A percentile compares a stretch with the other conserved stretches of the same genome.
phyloP scores from a whole-genome alignment of 2,329 filamentous ascomycete genomes.

The Chaetomium strumarium region DNA sequence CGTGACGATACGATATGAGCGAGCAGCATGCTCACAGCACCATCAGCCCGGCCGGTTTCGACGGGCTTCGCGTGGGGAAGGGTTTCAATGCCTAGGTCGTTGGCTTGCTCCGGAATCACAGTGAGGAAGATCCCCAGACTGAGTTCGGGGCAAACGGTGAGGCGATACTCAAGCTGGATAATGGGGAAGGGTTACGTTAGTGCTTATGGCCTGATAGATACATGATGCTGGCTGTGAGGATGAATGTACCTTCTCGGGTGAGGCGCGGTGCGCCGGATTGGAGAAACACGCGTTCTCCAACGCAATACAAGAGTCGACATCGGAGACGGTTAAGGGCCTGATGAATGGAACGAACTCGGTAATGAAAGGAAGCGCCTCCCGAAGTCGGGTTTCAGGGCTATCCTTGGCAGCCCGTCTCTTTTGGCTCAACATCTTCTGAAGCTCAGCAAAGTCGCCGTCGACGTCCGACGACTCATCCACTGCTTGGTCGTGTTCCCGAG shows the following conservation, averaged over 20 bases:
- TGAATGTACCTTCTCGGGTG: conserved; percentile 46
- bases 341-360: conserved; percentile 61
- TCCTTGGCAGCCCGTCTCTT: conserved; percentile 33
- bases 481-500: conserved; percentile 19
- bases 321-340: conserved; percentile 62
- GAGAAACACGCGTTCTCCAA: conserved; percentile 51
- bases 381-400: conserved; percentile 32
- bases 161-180: conserved; percentile 66
- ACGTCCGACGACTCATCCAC: conserved; percentile 29
- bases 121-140: conserved; percentile 76
- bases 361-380: conserved; percentile 46
- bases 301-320: conserved; percentile 54
- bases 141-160: conserved; percentile 68
- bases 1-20: conserved; percentile 75
- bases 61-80: conserved; percentile 49
- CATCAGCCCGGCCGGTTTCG: conserved; percentile 53
- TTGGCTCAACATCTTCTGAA: conserved; percentile 37
- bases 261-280: conserved; percentile 44
- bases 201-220: neutral
- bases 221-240: neutral
- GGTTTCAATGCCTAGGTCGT: conserved; percentile 48
- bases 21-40: conserved; percentile 57
- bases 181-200: neutral
- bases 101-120: conserved; percentile 40
- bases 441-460: conserved; percentile 28